Base-by-base conservation (phyloP, 805 yeast genomes). In the Candida andamanensis region DNA sequence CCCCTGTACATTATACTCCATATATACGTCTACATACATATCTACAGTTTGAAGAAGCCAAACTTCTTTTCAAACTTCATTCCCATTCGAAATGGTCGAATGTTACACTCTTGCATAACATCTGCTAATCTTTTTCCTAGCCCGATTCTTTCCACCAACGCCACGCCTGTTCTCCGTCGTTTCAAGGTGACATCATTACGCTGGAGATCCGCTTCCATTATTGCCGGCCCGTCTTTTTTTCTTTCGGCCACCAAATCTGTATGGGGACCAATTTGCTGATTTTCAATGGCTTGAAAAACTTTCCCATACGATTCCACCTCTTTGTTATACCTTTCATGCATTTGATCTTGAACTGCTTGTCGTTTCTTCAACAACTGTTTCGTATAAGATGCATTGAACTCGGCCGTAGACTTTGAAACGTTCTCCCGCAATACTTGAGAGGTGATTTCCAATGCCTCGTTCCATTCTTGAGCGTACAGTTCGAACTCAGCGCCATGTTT, bases 241-340 rank as follows among this genome's bases (percentile, higher is more conserved):
- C n/a, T n/a, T n/a, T n/a, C n/a, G n/a, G n/a, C n/a, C 26, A 56
- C 54, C 4, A 65, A 33, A 29, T 63, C 65, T 3, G 63, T 53
- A 40, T 64, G 71, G 37, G 54, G 49, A 33, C 50, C 47, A 3
- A 63, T 54, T 4, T 42, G 25, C 9, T 54, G 47, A 6, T 35
- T 24, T 9, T 43, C 32, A 27, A 60, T 33, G 4, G 13, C 18
- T 6, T 33, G 28, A 10, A 49, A 28, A 6, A 56, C 30, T 9
- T 26, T 15, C 6, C 37, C 31, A 28, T 45, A 47, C 15, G 27
- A 38, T 4, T 21, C 10, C 5, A 45, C 39, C 15, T 33, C 41
- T 2, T n/a, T 18, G 25, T 42, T 37, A 28, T 41, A 49, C 21
- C 40, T 39, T 5, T 4, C 23, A 24, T 53, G 38, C 46, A 47